Evolutionary conservation across 2,329 filamentous ascomycete species (phyloP).

Genomic region (Microdochium bolleyi): DNA sequence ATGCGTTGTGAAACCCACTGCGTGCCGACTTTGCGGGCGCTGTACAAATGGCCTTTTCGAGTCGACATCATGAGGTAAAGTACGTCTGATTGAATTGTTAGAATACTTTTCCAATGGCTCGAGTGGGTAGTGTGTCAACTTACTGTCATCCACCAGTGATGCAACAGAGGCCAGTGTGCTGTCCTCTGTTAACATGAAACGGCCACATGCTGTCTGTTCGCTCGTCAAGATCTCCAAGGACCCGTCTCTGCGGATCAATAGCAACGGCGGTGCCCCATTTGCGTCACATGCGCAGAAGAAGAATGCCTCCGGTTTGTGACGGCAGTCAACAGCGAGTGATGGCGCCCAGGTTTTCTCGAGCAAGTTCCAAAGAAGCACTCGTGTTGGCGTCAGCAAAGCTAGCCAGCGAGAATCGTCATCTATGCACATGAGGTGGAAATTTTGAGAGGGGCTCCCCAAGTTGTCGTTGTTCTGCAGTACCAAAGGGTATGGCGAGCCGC

Average conservation of each 20-base stretch:
- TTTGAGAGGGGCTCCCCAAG: constrained; percentile 41
- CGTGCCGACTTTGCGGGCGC: constrained; percentile 22
- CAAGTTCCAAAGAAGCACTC: constrained; percentile 57
- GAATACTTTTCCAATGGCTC: not conserved
- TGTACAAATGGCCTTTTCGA: constrained; percentile 18
- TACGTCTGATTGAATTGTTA: constrained; percentile 12
- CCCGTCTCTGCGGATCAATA: constrained; percentile 59
- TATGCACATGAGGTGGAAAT: constrained; percentile 55
- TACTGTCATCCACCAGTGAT: constrained; percentile 36
- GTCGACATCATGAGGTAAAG: constrained; percentile 22
- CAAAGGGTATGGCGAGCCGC: constrained; percentile 31
- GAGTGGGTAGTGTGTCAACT: constrained; percentile 7
- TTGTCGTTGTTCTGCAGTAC: constrained; percentile 28
- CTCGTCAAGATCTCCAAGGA: constrained; percentile 50
- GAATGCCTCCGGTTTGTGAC: constrained; percentile 53
- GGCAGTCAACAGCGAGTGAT: constrained; percentile 44
- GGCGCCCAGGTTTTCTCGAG: constrained; percentile 46
- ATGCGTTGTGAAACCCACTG: constrained; percentile 44
- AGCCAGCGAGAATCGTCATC: constrained; percentile 58
- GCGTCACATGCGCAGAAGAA: constrained; percentile 46
- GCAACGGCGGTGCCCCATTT: constrained; percentile 33
- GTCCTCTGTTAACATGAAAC: constrained; percentile 36
- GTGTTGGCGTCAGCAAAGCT: constrained; percentile 53
- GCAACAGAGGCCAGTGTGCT: constrained; percentile 31
- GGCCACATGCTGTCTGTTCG: constrained; percentile 30